Conservation (phyloP, 2,329 filamentous ascomycete genomes). For the Penicillium sp. region DNA sequence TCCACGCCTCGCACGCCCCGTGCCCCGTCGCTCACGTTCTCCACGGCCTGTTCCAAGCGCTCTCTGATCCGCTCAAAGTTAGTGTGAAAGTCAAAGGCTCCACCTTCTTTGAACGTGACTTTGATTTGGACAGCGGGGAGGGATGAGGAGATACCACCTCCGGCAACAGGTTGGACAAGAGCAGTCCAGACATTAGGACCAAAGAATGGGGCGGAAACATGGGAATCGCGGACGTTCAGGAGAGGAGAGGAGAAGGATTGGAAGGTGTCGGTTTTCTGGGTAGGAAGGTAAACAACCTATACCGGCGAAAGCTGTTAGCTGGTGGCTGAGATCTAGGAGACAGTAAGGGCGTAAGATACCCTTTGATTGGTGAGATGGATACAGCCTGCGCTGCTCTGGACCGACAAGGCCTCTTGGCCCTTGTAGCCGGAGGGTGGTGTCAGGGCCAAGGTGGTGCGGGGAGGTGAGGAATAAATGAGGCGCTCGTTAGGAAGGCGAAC, state of each 20-base stretch:
- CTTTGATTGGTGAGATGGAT: slow-evolving; percentile 84
- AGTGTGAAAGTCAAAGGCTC: slow-evolving; percentile 87
- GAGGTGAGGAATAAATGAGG: slow-evolving; percentile 77
- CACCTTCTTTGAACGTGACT: slow-evolving; percentile 90
- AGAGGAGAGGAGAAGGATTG: slow-evolving; percentile 90
- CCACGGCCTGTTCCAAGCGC: slow-evolving; percentile 76
- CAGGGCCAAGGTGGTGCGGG: slow-evolving; percentile 75
- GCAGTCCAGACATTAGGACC: slow-evolving; percentile 90
- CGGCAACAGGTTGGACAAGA: slow-evolving; percentile 75
- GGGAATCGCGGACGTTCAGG: slow-evolving; percentile 82
- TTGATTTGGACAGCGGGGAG: slow-evolving; percentile 76
- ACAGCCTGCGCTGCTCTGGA: slow-evolving; percentile 74
- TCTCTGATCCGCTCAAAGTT: slow-evolving; percentile 85
- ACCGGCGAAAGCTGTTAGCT: slow-evolving; percentile 12
- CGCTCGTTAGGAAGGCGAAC: slow-evolving; percentile 83
- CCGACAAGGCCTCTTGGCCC: slow-evolving; percentile 65
- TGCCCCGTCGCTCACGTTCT: slow-evolving; percentile 49
- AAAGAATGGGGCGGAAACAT: slow-evolving; percentile 86
- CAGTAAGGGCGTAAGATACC: slow-evolving; percentile 52
- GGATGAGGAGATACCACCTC: slow-evolving; percentile 77
- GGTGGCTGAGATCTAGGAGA: background rate
- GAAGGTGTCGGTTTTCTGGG: slow-evolving; percentile 67
- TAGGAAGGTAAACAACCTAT: slow-evolving; percentile 85
- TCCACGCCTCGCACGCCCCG: slow-evolving; percentile 56
- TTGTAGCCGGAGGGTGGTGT: slow-evolving; percentile 70